These are phyloP conservation scores for Yamadazyma paraphyllophila DNA, from an alignment of 805 yeast species.

Conservation along the genomic window DNA sequence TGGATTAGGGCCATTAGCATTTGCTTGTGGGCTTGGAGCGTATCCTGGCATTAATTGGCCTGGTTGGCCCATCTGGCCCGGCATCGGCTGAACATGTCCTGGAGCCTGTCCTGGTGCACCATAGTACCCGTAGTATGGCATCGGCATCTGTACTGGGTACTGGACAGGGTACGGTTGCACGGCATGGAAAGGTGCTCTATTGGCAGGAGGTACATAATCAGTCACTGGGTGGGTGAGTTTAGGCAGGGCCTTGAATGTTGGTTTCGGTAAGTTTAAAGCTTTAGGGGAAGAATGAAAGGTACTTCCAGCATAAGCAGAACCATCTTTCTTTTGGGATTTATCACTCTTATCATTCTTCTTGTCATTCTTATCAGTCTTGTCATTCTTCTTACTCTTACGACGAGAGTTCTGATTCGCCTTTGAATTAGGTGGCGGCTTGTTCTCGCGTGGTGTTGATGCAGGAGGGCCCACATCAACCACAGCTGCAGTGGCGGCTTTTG, in stretches of 20 bases:
- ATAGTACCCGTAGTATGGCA: not conserved
- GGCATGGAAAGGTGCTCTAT: not conserved
- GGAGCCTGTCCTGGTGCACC: no score
- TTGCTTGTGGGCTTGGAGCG: no score
- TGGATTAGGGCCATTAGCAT: no score
- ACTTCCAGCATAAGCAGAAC: slow-evolving; percentile 52
- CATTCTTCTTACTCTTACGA: not conserved
- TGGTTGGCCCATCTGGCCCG: not conserved
- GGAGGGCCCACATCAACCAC: not conserved
- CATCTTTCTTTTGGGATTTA: slow-evolving; percentile 11
- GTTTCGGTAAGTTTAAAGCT: slow-evolving; percentile 55
- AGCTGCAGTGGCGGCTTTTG: slow-evolving; percentile 3
- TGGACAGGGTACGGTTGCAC: not conserved
- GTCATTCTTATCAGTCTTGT: not conserved
- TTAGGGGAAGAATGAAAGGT: slow-evolving; percentile 58
- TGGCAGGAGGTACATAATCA: slow-evolving; percentile 3
- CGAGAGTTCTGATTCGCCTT: not conserved
- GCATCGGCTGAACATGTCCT: not conserved
- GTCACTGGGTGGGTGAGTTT: slow-evolving; percentile 28
- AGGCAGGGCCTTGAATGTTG: slow-evolving; percentile 38
- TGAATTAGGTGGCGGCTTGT: not conserved
- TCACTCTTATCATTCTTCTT: not conserved
- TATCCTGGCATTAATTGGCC: no score
- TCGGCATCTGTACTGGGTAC: not conserved
- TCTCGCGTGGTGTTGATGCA: not conserved